Percentiles rank a stretch among this genome's conserved stretches.
These are phyloP conservation scores for Hypoxylon sp. DNA, from an alignment of 2,329 filamentous ascomycete species.

Conservation along the genomic window DNA sequence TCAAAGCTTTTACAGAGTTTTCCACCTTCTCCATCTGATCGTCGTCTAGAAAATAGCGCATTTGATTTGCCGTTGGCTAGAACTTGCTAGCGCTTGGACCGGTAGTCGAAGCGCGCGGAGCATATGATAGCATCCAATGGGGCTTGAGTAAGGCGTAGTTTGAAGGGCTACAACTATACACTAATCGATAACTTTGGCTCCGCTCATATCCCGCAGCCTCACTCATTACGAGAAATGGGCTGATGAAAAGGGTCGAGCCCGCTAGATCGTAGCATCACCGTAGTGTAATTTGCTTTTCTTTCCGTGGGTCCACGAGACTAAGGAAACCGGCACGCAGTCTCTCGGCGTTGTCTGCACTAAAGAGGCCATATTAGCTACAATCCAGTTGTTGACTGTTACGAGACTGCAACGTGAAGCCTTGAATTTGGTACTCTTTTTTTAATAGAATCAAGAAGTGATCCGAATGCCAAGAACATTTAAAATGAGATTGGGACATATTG, in stretches of 20 bases:
- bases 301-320: conserved; percentile 22
- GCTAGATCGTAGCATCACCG: conserved; percentile 18
- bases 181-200: conserved; percentile 13
- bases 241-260: conserved; percentile 15
- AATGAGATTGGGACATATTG: conserved; percentile 29
- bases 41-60: conserved; percentile 35
- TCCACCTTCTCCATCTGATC: conserved; percentile 24
- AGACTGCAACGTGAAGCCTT: conserved; percentile 26
- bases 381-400: conserved; percentile 15
- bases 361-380: conserved; percentile 3
- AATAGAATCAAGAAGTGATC: conserved; percentile 17
- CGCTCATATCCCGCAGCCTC: conserved; percentile 14
- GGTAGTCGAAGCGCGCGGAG: conserved; percentile 29
- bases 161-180: conserved; percentile 7
- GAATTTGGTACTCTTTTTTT: conserved; percentile 1
- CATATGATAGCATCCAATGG: conserved; percentile 21
- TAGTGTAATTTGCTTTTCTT: conserved; percentile 6
- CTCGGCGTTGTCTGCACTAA: conserved; percentile 14
- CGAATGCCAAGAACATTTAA: conserved; percentile 33
- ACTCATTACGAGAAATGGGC: conserved; percentile 5
- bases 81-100: conserved; percentile 23
- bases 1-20: conserved; percentile 27
- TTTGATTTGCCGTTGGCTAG: conserved; percentile 23
- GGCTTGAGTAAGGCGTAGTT: conserved; percentile 5
- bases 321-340: conserved; percentile 16